phyloP scores from a whole-genome alignment of 73 alveolate genomes.

The Strombidium stylifer region DNA sequence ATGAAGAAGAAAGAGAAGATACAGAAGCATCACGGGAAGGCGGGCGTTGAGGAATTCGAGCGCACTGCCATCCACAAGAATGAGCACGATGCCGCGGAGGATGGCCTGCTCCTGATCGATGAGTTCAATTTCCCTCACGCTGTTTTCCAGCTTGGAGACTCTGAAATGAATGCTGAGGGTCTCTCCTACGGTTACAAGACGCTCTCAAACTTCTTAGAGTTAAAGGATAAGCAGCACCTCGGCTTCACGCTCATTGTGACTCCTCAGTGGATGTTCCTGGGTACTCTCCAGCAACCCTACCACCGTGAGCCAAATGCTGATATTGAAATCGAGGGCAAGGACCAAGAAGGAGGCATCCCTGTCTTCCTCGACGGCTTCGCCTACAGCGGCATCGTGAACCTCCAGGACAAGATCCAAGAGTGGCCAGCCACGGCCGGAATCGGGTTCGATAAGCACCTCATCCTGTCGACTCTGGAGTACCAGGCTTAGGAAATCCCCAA shows the following conservation, averaged over 20 bases:
- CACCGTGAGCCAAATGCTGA: background rate
- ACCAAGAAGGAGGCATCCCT: slow-evolving; percentile 1
- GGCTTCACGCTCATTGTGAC: slow-evolving; percentile 48
- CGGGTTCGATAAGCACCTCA: slow-evolving; percentile 2
- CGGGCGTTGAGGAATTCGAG: background rate
- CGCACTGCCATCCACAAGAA: background rate
- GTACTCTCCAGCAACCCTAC: slow-evolving; percentile 39
- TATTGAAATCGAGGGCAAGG: background rate
- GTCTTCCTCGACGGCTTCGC: slow-evolving; percentile 49
- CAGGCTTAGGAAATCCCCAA: background rate
- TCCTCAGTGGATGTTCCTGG: slow-evolving; percentile 58
- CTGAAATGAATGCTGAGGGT: slow-evolving; percentile 23
- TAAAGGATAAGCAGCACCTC: slow-evolving; percentile 28
- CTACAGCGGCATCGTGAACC: slow-evolving; percentile 50
- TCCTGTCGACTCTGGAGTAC: background rate
- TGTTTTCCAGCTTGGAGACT: slow-evolving; percentile 22
- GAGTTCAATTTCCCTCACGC: slow-evolving; percentile 59
- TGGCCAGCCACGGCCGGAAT: slow-evolving; percentile 74
- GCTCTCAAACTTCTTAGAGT: slow-evolving; percentile 10
- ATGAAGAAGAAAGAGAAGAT: slow-evolving; percentile 19
- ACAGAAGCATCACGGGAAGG: slow-evolving; percentile 9
- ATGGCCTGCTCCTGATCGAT: slow-evolving; percentile 4
- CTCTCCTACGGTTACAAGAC: slow-evolving; percentile 28
- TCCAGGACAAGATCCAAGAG: slow-evolving; percentile 12
- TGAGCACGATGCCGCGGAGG: background rate